These are phyloP conservation scores for Adansonia grandidieri DNA, from an alignment of 441 rosid genomes.

Conservation along the genomic window DNA sequence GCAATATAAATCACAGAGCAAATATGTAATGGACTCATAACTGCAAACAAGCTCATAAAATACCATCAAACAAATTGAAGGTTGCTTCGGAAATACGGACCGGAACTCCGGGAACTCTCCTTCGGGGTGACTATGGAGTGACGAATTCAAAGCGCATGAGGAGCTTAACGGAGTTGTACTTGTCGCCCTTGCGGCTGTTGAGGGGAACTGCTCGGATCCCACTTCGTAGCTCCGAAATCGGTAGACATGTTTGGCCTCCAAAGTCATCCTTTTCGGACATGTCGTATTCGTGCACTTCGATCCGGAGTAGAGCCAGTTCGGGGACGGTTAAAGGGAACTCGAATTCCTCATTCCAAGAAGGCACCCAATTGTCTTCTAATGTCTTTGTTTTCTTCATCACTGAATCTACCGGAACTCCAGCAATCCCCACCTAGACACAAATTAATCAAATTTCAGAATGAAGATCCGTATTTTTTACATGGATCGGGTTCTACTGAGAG, in stretches of 20 bases:
- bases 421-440: conserved; percentile 64
- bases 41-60: conserved; percentile 26
- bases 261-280: conserved; percentile 82
- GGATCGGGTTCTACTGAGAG: background rate
- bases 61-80: conserved; percentile 26
- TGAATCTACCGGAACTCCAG: conserved; percentile 69
- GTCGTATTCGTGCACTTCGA: conserved; percentile 82
- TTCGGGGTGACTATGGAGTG: conserved; percentile 20
- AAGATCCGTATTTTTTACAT: background rate
- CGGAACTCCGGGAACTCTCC: background rate
- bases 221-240: conserved; percentile 26
- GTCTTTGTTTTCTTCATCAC: conserved; percentile 67
- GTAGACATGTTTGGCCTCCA: conserved; percentile 79
- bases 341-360: conserved; percentile 73
- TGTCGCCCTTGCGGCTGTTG: conserved; percentile 47
- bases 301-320: conserved; percentile 66
- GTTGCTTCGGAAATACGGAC: conserved; percentile 30
- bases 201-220: conserved; percentile 36
- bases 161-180: conserved; percentile 66
- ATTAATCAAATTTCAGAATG: background rate
- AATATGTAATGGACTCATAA: background rate
- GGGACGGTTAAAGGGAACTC: conserved; percentile 79
- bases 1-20: conserved; percentile 14
- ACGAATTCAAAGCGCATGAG: conserved; percentile 65
- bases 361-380: conserved; percentile 74